phyloP scores from a whole-genome alignment of 2,329 filamentous ascomycete species.

The Pochonia chlamydosporia region DNA sequence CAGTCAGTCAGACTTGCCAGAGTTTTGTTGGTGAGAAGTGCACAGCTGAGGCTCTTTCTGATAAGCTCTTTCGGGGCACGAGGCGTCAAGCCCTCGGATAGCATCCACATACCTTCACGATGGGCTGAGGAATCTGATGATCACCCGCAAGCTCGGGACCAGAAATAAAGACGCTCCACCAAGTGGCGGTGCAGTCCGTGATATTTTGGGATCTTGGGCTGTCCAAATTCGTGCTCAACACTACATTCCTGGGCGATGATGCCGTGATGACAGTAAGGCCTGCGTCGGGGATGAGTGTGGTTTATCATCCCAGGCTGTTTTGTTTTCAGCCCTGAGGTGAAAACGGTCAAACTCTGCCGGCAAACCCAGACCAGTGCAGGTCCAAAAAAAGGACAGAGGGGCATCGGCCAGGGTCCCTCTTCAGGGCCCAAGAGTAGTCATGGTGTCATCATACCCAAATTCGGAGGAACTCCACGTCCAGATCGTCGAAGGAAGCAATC shows the following conservation, averaged over 20 bases:
- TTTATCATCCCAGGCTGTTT: too few species aligned
- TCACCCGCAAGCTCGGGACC: background rate
- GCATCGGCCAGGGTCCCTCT: background rate
- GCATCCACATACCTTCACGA: background rate
- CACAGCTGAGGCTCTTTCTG: background rate
- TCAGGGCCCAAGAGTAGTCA: background rate
- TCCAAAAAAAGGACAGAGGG: background rate
- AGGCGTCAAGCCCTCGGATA: background rate
- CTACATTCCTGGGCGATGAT: too few species aligned
- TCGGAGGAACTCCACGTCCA: background rate
- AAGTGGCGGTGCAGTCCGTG: background rate
- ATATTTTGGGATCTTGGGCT: too few species aligned
- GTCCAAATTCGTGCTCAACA: too few species aligned
- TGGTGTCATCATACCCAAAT: background rate
- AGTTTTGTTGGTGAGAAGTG: background rate
- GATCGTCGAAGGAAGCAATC: background rate
- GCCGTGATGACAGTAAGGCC: background rate
- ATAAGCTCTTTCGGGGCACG: background rate
- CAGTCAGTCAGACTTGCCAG: background rate
- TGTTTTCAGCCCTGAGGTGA: too few species aligned
- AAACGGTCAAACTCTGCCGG: too few species aligned
- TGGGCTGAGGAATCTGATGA: background rate
- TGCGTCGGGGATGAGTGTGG: too few species aligned
- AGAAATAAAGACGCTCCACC: background rate
- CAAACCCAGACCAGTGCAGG: too few species aligned